Percentiles rank a stretch among this genome's conserved stretches.
These are phyloP conservation scores for Aquilaria malaccensis DNA, from an alignment of 345 rosid species.

Conservation along the genomic window DNA sequence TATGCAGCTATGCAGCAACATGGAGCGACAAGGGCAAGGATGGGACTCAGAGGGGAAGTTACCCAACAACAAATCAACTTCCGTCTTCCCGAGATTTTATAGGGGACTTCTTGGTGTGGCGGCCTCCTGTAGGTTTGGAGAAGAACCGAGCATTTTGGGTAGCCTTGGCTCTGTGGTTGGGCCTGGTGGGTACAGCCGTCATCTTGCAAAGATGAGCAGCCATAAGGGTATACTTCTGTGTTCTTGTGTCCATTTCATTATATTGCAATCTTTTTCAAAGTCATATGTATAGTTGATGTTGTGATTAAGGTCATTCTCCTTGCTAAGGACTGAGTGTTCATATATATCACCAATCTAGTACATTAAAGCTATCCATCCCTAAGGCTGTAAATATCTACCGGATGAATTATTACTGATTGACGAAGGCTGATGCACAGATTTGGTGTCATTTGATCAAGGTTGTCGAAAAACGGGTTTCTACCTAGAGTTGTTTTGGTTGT, in stretches of 20 bases:
- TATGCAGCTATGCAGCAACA: constrained; percentile 74
- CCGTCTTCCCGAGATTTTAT: constrained; percentile 58
- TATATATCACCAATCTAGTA: too few relatives aligned
- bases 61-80: constrained; percentile 59
- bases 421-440: too few relatives aligned
- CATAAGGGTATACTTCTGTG: constrained; percentile 2
- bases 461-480: too few relatives aligned
- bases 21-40: constrained; percentile 82
- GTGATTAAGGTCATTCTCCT: constrained; percentile 1
- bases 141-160: constrained; percentile 71
- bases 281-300: constrained; percentile 1
- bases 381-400: too few relatives aligned
- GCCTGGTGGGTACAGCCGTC: constrained; percentile 84
- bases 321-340: too few relatives aligned
- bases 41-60: constrained; percentile 35
- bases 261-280: constrained; percentile 13
- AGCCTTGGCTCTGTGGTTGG: constrained; percentile 70
- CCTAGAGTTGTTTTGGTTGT: too few relatives aligned
- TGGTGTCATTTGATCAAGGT: too few relatives aligned
- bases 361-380: too few relatives aligned
- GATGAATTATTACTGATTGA: too few relatives aligned
- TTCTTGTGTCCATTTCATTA: constrained; percentile 21
- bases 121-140: constrained; percentile 58
- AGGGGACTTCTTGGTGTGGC: constrained; percentile 75
- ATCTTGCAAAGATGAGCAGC: constrained; percentile 51